Conservation (phyloP, 2,329 filamentous ascomycete genomes). For the Fusarium aywerte region DNA sequence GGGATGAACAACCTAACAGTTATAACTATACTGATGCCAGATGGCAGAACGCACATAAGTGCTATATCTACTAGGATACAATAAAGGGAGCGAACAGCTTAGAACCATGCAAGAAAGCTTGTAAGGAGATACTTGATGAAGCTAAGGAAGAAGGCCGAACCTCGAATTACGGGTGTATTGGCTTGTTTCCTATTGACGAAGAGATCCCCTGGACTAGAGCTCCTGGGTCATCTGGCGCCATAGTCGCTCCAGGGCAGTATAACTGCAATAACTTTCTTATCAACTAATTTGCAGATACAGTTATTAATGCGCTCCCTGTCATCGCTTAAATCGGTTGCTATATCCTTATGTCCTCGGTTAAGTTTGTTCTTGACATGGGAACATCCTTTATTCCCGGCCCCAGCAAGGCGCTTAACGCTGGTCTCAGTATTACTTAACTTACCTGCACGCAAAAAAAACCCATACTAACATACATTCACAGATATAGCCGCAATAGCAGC, state of each 20-base stretch:
- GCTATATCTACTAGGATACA: background rate
- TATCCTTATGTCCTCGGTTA: background rate
- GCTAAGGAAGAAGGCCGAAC: background rate
- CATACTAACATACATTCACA: background rate
- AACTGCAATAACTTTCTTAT: background rate
- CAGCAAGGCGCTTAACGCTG: background rate
- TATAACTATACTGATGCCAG: background rate
- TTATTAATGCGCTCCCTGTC: background rate
- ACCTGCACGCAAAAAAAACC: background rate
- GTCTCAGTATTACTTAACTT: background rate
- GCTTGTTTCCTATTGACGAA: background rate
- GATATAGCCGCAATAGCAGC: background rate
- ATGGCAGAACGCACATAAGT: background rate
- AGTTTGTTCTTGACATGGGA: background rate
- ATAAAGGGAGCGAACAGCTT: background rate
- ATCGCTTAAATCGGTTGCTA: background rate
- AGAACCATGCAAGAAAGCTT: background rate
- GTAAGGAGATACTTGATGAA: background rate
- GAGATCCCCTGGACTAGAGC: background rate
- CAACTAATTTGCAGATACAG: background rate
- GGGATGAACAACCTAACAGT: background rate
- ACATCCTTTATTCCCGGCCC: background rate
- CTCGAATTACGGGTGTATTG: background rate
- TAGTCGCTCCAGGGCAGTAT: background rate
- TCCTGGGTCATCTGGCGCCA: background rate